These are phyloP conservation scores for Kalmusia sp. DNA, from an alignment of 2,329 filamentous ascomycete species.

Conservation along the genomic window DNA sequence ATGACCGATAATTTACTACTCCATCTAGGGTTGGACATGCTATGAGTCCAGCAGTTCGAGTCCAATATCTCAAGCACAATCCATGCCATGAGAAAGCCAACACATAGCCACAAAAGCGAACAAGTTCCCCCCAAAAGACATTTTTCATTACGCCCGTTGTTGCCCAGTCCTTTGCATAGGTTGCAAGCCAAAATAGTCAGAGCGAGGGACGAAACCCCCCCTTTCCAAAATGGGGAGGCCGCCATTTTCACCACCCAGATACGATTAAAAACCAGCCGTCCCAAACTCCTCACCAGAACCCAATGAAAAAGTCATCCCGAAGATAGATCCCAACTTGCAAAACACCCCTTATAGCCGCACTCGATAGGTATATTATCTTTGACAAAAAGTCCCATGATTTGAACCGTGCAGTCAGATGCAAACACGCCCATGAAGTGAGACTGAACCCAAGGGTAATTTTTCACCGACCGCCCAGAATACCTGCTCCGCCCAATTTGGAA, in stretches of 20 bases:
- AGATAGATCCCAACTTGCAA: constrained; percentile 22
- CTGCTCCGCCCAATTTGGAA: constrained; percentile 45
- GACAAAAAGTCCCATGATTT: neutral
- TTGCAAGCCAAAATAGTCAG: constrained; percentile 26
- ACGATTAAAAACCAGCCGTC: constrained; percentile 19
- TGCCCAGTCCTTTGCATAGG: constrained; percentile 19
- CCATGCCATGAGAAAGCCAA: neutral
- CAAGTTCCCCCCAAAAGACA: neutral
- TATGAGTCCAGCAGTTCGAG: too few relatives aligned
- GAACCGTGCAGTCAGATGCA: constrained; percentile 33
- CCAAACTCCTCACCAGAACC: constrained; percentile 33
- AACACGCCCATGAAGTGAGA: constrained; percentile 38
- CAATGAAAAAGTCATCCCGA: constrained; percentile 1
- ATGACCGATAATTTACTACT: neutral
- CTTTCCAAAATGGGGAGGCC: constrained; percentile 22
- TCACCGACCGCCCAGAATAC: constrained; percentile 42
- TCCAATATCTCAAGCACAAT: neutral
- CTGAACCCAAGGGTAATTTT: constrained; percentile 39
- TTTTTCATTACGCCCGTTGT: constrained; percentile 18
- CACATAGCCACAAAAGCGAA: neutral
- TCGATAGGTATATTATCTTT: constrained; percentile 38
- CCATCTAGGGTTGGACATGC: too few relatives aligned
- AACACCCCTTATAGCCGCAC: constrained; percentile 39
- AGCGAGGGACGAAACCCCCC: constrained; percentile 25
- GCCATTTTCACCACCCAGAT: constrained; percentile 16